phyloP scores from a whole-genome alignment of 495 filamentous ascomycete genomes.

The Terfezia boudieri region DNA sequence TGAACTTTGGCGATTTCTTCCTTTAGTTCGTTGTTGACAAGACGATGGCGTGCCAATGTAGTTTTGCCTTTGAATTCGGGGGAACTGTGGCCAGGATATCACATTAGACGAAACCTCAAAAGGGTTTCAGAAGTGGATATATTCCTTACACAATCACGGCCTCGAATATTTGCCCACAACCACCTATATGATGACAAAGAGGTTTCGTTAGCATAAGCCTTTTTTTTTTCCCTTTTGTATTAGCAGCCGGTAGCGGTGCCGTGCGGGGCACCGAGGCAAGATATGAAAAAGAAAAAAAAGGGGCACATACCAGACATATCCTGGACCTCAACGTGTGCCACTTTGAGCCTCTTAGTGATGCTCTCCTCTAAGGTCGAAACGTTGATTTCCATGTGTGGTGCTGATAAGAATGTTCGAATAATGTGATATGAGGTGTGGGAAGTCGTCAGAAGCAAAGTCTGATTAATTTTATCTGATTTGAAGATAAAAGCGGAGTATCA shows the following conservation, averaged over 20 bases:
- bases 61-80: conserved; percentile 69
- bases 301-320: conserved; percentile 61
- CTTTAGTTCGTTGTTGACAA: conserved; percentile 73
- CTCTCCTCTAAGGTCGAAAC: conserved; percentile 36
- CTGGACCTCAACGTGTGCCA: conserved; percentile 70
- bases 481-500: too few relatives aligned
- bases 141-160: conserved; percentile 48
- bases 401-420: conserved; percentile 19
- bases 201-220: neutral
- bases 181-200: conserved; percentile 33
- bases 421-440: conserved; percentile 13
- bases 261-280: too few relatives aligned
- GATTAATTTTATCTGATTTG: neutral
- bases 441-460: neutral
- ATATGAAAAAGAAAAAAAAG: neutral
- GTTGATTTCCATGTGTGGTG: neutral
- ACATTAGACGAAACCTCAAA: too few relatives aligned
- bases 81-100: conserved; percentile 23
- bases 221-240: too few relatives aligned
- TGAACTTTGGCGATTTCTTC: conserved; percentile 88
- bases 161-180: conserved; percentile 88
- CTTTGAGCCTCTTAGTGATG: conserved; percentile 49
- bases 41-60: conserved; percentile 64
- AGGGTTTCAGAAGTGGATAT: neutral
- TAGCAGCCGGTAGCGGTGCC: too few relatives aligned